A percentile compares a stretch with the other conserved stretches of the same genome.
Conservation (phyloP, 371 early-diverging fungal genomes). For the Syncephalastrum contaminatum region DNA sequence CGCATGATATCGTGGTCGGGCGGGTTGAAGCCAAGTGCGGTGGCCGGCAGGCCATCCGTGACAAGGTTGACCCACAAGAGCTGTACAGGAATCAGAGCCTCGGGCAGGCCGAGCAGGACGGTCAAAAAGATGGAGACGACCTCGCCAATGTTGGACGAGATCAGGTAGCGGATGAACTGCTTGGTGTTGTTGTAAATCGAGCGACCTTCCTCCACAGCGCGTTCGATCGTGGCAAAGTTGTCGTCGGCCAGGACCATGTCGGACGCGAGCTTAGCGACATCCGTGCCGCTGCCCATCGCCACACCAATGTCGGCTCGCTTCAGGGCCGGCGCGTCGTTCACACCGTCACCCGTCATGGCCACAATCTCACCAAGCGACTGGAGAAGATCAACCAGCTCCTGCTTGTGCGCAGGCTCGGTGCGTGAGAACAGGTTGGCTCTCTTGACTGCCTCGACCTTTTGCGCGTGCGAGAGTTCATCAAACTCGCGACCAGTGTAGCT, state of each 20-base stretch:
- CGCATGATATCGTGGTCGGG: constrained; percentile 95
- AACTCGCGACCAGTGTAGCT: constrained; percentile 94
- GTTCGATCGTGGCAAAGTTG: constrained; percentile 96
- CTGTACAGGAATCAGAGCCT: constrained; percentile 96
- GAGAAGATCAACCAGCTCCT: constrained; percentile 87
- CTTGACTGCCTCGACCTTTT: constrained; percentile 74
- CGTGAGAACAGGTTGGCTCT: constrained; percentile 89
- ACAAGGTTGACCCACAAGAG: constrained; percentile 97
- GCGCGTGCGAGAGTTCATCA: constrained; percentile 69
- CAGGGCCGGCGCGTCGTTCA: constrained; percentile 97
- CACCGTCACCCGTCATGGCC: constrained; percentile 99
- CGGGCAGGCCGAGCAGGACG: constrained; percentile 92
- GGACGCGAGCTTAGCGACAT: constrained; percentile 96
- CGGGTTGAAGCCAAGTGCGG: constrained; percentile 98
- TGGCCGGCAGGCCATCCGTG: constrained; percentile 66
- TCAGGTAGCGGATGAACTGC: constrained; percentile 96
- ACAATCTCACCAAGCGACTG: constrained; percentile 90
- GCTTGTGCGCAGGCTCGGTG: constrained; percentile 95
- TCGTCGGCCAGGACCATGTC: constrained; percentile 98
- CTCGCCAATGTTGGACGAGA: constrained; percentile 92
- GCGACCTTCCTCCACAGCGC: constrained; percentile 96
- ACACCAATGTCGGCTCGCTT: constrained; percentile 98
- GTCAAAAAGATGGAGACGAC: constrained; percentile 92
- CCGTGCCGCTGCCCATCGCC: constrained; percentile 98
- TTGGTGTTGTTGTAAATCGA: constrained; percentile 96